Evolutionary conservation across 2,329 filamentous ascomycete genomes (phyloP).

Genomic region (Fusarium fujikuroi): DNA sequence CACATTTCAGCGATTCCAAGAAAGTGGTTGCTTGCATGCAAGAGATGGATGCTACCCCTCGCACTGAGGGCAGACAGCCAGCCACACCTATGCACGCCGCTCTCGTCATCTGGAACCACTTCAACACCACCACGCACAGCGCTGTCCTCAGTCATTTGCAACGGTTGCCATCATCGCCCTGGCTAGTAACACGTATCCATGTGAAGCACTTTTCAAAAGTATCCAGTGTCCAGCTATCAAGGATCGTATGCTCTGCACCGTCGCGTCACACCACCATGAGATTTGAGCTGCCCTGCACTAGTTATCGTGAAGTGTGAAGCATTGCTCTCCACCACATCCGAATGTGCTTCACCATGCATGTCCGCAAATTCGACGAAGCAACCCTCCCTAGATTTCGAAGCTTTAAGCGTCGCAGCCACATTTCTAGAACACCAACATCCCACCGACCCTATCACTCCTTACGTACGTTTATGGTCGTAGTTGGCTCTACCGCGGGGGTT

Average conservation of each 20-base stretch:
- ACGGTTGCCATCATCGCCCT: conserved; percentile 19
- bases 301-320: conserved; percentile 13
- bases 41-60: conserved; percentile 36
- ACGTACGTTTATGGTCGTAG: conserved; percentile 8
- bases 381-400: conserved; percentile 21
- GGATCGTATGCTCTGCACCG: conserved; percentile 11
- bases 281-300: conserved; percentile 12
- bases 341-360: conserved; percentile 24
- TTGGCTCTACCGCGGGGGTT: neutral
- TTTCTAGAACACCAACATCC: conserved; percentile 34
- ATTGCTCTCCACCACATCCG: conserved; percentile 4
- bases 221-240: neutral
- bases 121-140: conserved; percentile 34
- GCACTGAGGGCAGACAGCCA: conserved; percentile 22
- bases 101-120: conserved; percentile 42
- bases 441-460: conserved; percentile 2
- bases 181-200: neutral
- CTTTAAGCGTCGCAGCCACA: conserved; percentile 29
- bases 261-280: conserved; percentile 28
- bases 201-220: neutral
- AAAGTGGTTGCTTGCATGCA: conserved; percentile 19
- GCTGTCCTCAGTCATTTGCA: conserved; percentile 26
- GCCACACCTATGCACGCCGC: conserved; percentile 37
- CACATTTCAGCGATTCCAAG: conserved; percentile 4
- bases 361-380: conserved; percentile 17